Conservation (phyloP, 495 filamentous ascomycete genomes). For the Lasiosphaeriaceae sp. region DNA sequence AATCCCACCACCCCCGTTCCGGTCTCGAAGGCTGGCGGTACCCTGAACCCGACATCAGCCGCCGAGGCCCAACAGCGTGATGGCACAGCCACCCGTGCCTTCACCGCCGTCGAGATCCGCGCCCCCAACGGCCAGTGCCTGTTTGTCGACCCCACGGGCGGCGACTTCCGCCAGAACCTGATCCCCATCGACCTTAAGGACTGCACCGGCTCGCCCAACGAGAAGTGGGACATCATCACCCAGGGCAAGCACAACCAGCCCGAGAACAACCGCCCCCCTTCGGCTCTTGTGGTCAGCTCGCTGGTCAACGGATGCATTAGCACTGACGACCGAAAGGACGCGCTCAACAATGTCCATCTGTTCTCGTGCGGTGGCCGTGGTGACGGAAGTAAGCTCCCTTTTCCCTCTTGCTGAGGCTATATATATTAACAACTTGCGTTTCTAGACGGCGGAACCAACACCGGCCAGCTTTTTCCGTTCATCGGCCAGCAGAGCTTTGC, state of each 20-base stretch:
- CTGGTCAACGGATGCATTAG: slow-evolving; percentile 51
- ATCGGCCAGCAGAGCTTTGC: slow-evolving; percentile 36
- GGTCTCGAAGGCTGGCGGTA: slow-evolving; percentile 47
- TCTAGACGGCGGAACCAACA: slow-evolving; percentile 39
- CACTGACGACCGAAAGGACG: slow-evolving; percentile 42
- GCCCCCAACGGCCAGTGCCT: slow-evolving; percentile 48
- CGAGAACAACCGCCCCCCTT: slow-evolving; percentile 21
- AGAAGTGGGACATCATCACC: slow-evolving; percentile 55
- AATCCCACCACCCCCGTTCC: slow-evolving; percentile 48
- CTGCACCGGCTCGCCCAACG: slow-evolving; percentile 43
- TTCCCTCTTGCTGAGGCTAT: not conserved
- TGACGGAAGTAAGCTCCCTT: slow-evolving; percentile 40
- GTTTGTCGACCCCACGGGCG: slow-evolving; percentile 50
- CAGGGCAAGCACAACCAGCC: slow-evolving; percentile 43
- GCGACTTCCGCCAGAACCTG: slow-evolving; percentile 53
- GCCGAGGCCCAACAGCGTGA: slow-evolving; percentile 46
- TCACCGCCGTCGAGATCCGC: slow-evolving; percentile 43
- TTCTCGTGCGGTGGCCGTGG: slow-evolving; percentile 54
- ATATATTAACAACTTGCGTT: not conserved
- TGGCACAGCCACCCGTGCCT: slow-evolving; percentile 44
- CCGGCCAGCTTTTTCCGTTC: slow-evolving; percentile 40
- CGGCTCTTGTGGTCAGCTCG: slow-evolving; percentile 47
- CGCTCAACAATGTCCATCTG: slow-evolving; percentile 45
- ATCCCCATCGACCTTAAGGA: slow-evolving; percentile 45
- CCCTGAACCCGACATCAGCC: slow-evolving; percentile 44